A percentile compares a stretch with the other conserved stretches of the same genome.
These are phyloP conservation scores for Epichloe scottii DNA, from an alignment of 2,329 filamentous ascomycete species.

Conservation along the genomic window DNA sequence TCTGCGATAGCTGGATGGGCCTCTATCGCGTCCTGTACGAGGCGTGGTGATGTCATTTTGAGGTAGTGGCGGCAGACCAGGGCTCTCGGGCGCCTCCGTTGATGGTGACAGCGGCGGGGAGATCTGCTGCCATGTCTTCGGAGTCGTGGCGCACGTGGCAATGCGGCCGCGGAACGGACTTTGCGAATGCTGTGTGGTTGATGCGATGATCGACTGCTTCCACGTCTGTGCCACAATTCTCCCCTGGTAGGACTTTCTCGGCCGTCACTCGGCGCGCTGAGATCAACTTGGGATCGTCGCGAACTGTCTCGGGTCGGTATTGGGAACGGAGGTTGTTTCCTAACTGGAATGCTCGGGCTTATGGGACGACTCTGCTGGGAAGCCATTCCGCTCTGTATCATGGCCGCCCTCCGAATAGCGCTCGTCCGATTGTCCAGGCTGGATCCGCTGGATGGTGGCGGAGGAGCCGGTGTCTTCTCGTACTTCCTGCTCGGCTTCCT, in stretches of 20 bases:
- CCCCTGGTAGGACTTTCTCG: slow-evolving; percentile 61
- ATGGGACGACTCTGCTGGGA: slow-evolving; percentile 49
- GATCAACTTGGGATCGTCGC: slow-evolving; percentile 53
- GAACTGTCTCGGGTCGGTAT: slow-evolving; percentile 86
- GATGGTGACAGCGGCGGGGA: slow-evolving; percentile 56
- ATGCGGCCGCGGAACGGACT: slow-evolving; percentile 66
- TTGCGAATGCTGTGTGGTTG: slow-evolving; percentile 61
- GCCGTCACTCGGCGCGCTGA: slow-evolving; percentile 57
- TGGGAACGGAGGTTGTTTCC: slow-evolving; percentile 67
- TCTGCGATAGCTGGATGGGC: slow-evolving; percentile 28
- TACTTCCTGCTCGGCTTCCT: slow-evolving; percentile 22
- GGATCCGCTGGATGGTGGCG: slow-evolving; percentile 11
- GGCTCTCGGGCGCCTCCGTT: slow-evolving; percentile 56
- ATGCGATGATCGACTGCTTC: slow-evolving; percentile 35
- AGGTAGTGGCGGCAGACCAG: slow-evolving; percentile 59
- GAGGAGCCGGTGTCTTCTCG: slow-evolving; percentile 25
- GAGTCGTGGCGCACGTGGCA: slow-evolving; percentile 43
- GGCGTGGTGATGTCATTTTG: slow-evolving; percentile 59
- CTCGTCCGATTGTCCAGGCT: slow-evolving; percentile 28
- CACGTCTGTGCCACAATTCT: slow-evolving; percentile 43
- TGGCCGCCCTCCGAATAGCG: slow-evolving; percentile 62
- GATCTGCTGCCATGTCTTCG: slow-evolving; percentile 44
- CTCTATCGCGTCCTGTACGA: slow-evolving; percentile 27
- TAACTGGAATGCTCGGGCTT: slow-evolving; percentile 52
- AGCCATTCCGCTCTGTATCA: slow-evolving; percentile 68